Evolutionary conservation across 257 asterid genomes (phyloP).

Genomic region (Solanum pinnatisectum): DNA sequence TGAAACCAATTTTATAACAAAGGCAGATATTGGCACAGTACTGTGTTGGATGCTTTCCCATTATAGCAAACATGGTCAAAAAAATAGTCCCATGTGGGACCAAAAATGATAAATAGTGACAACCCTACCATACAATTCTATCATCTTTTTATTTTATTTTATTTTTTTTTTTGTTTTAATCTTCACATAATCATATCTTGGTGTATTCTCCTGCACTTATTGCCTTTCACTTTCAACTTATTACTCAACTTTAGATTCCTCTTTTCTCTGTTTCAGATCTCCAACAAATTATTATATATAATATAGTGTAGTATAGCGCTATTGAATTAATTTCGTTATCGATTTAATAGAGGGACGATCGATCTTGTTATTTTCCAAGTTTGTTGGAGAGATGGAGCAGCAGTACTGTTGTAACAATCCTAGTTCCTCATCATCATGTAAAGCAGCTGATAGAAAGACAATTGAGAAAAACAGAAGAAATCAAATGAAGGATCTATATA

Average conservation of each 20-base stretch:
- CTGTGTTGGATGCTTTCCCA: background rate
- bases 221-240: background rate
- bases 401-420: background rate
- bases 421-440: constrained; percentile 2
- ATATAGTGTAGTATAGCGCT: background rate
- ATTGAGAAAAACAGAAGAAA: constrained; percentile 59
- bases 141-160: too few relatives aligned
- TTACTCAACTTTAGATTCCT: background rate
- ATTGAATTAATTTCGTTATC: background rate
- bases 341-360: background rate
- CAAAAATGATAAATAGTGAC: background rate
- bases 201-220: background rate
- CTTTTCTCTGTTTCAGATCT: background rate
- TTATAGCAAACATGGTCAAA: background rate
- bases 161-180: too few relatives aligned
- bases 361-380: background rate
- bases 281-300: background rate
- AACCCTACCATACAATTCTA: background rate
- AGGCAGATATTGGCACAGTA: background rate
- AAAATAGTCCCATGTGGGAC: background rate
- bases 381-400: background rate
- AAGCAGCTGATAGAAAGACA: constrained; percentile 52
- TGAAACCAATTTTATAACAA: background rate
- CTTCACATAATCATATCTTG: background rate
- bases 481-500: constrained; percentile 51